Conservation (phyloP, 805 yeast species). For the Ogataea zsoltii region DNA sequence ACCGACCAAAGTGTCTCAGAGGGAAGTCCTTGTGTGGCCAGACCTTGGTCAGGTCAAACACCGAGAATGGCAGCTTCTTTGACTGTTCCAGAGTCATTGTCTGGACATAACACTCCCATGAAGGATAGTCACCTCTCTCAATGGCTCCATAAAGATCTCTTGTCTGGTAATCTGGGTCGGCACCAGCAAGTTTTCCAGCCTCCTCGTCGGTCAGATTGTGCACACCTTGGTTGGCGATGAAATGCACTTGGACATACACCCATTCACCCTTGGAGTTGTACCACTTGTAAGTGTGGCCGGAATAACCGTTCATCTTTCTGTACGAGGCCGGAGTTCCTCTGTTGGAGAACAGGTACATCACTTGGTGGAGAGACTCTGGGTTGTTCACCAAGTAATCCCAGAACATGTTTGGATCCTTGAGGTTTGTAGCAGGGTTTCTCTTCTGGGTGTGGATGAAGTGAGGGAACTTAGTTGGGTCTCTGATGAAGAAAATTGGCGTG, state of each 20-base stretch:
- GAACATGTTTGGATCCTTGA: constrained; percentile 78
- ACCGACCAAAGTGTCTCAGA: constrained; percentile 79
- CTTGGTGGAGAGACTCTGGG: constrained; percentile 76
- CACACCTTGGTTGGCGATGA: constrained; percentile 59
- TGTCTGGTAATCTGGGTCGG: constrained; percentile 81
- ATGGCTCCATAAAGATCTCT: constrained; percentile 78
- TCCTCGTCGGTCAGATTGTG: constrained; percentile 59
- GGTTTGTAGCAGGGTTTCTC: constrained; percentile 79
- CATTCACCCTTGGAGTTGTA: constrained; percentile 72
- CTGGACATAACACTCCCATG: constrained; percentile 85
- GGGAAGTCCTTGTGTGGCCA: constrained; percentile 92
- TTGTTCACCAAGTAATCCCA: constrained; percentile 81
- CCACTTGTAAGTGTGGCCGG: constrained; percentile 86
- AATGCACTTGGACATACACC: constrained; percentile 78
- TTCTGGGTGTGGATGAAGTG: constrained; percentile 88
- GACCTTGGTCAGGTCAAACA: constrained; percentile 86
- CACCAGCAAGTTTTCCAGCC: constrained; percentile 66
- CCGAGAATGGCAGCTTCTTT: constrained; percentile 71
- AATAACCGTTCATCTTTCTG: constrained; percentile 81
- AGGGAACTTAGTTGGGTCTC: constrained; percentile 86
- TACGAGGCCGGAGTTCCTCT: constrained; percentile 79
- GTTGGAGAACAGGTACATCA: constrained; percentile 70
- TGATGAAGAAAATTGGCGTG: constrained; percentile 80
- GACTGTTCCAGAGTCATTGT: constrained; percentile 85
- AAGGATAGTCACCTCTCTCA: constrained; percentile 74